Conservation (phyloP, 73 alveolate genomes). For the Breviolum minutum region DNA sequence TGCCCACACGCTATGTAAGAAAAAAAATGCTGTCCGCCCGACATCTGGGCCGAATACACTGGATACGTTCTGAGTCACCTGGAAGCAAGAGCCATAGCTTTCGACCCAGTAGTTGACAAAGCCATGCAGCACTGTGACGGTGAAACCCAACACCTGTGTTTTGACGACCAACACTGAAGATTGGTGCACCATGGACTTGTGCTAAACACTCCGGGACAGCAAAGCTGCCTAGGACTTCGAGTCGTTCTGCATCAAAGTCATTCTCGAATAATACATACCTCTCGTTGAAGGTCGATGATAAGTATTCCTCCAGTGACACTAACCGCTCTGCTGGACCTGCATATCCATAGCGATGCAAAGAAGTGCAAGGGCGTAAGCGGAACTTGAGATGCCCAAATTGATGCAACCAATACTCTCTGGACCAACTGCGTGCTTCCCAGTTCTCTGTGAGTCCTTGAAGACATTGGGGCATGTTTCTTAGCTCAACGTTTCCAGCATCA, state of each 20-base stretch:
- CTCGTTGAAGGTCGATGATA: not conserved
- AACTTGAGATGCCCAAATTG: slow-evolving; percentile 40
- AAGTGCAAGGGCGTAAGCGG: slow-evolving; percentile 76
- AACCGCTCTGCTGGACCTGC: slow-evolving; percentile 60
- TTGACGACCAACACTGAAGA: slow-evolving; percentile 43
- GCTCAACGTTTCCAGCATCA: not conserved
- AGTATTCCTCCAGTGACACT: slow-evolving; percentile 15
- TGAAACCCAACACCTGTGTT: slow-evolving; percentile 76
- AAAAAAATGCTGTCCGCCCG: no score
- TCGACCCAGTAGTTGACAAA: slow-evolving; percentile 59
- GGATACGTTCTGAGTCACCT: not conserved
- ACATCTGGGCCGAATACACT: not conserved
- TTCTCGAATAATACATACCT: slow-evolving; percentile 42
- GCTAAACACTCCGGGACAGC: slow-evolving; percentile 24
- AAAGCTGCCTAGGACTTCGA: slow-evolving; percentile 4
- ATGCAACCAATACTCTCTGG: not conserved
- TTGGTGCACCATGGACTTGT: slow-evolving; percentile 51
- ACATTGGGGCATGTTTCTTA: slow-evolving; percentile 2
- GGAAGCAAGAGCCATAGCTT: slow-evolving; percentile 78
- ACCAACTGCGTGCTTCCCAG: slow-evolving; percentile 61
- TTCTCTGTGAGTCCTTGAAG: slow-evolving; percentile 17
- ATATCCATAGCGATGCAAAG: slow-evolving; percentile 62
- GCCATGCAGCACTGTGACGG: slow-evolving; percentile 86
- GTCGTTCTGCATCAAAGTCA: slow-evolving; percentile 81
- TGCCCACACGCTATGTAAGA: no score